Evolutionary conservation across 2,329 filamentous ascomycete genomes (phyloP).

Genomic region (Diaporthe humulicola): DNA sequence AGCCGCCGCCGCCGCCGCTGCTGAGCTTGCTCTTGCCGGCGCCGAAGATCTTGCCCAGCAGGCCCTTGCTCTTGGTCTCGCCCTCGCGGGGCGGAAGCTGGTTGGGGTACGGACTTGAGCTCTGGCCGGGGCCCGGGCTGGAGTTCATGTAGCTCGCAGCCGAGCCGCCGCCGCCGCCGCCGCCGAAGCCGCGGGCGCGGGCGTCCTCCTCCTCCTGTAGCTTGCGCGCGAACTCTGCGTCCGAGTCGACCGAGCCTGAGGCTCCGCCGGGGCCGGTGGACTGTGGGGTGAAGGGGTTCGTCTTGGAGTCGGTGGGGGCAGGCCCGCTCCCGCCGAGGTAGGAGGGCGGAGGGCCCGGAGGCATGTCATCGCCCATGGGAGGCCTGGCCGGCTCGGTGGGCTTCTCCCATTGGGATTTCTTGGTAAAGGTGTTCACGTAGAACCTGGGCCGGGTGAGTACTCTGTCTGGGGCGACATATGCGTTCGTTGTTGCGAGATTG

Average conservation of each 20-base stretch:
- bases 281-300: slow-evolving; percentile 75
- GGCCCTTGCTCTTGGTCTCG: slow-evolving; percentile 57
- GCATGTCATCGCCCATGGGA: slow-evolving; percentile 56
- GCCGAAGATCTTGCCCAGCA: slow-evolving; percentile 66
- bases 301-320: slow-evolving; percentile 70
- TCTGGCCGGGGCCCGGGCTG: slow-evolving; percentile 45
- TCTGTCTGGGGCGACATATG: background rate
- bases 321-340: slow-evolving; percentile 67
- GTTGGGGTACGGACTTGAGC: slow-evolving; percentile 48
- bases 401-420: slow-evolving; percentile 91
- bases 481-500: slow-evolving; percentile 1
- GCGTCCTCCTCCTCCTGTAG: slow-evolving; percentile 89
- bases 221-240: slow-evolving; percentile 80
- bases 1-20: slow-evolving; percentile 46
- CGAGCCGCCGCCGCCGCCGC: slow-evolving; percentile 49
- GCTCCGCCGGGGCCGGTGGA: slow-evolving; percentile 50
- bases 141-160: slow-evolving; percentile 51
- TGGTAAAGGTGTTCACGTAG: slow-evolving; percentile 91
- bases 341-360: slow-evolving; percentile 75
- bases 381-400: slow-evolving; percentile 75
- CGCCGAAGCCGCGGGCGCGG: slow-evolving; percentile 56
- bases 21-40: slow-evolving; percentile 59
- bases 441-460: slow-evolving; percentile 69
- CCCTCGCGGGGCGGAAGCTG: slow-evolving; percentile 59
- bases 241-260: slow-evolving; percentile 65